A percentile compares a stretch with the other conserved stretches of the same genome.
These are phyloP conservation scores for Lanmaoa rubissima DNA, from an alignment of 768 basidiomycete genomes.

Conservation along the genomic window DNA sequence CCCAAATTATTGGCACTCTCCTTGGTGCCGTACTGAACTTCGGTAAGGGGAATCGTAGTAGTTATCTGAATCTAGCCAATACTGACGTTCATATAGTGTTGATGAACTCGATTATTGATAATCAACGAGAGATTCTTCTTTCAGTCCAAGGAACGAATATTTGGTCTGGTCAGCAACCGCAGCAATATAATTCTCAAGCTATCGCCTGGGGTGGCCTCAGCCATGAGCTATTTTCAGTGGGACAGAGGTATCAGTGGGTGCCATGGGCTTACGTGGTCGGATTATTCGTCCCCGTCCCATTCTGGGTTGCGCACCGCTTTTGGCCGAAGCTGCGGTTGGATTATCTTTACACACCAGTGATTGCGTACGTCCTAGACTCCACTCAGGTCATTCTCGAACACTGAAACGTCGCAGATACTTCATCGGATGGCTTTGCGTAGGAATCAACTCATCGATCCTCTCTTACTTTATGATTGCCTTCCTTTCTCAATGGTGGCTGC, in stretches of 20 bases:
- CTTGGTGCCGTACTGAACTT: constrained; percentile 37
- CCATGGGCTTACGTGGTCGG: constrained; percentile 38
- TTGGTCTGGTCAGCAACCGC: constrained; percentile 33
- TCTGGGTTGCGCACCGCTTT: constrained; percentile 39
- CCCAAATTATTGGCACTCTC: constrained; percentile 45
- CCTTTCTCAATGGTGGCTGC: constrained; percentile 58
- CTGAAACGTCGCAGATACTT: constrained; percentile 30
- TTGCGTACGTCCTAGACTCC: constrained; percentile 17
- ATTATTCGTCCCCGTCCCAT: constrained; percentile 39
- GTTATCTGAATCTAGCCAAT: constrained; percentile 45
- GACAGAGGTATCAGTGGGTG: constrained; percentile 39
- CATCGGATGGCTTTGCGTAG: constrained; percentile 46
- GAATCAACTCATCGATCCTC: constrained; percentile 52
- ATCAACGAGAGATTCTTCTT: constrained; percentile 51
- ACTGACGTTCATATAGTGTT: constrained; percentile 31
- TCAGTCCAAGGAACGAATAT: constrained; percentile 50
- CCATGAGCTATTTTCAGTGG: constrained; percentile 33
- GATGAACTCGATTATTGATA: constrained; percentile 57
- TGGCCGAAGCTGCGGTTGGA: constrained; percentile 34
- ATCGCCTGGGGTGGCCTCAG: constrained; percentile 43
- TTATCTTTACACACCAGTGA: constrained; percentile 35
- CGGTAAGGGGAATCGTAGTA: constrained; percentile 49
- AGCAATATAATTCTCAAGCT: constrained; percentile 34
- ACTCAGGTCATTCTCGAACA: neutral
- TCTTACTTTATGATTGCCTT: constrained; percentile 52